These are phyloP conservation scores for Aspergillus intermedius DNA, from an alignment of 2,329 filamentous ascomycete species.

Conservation along the genomic window DNA sequence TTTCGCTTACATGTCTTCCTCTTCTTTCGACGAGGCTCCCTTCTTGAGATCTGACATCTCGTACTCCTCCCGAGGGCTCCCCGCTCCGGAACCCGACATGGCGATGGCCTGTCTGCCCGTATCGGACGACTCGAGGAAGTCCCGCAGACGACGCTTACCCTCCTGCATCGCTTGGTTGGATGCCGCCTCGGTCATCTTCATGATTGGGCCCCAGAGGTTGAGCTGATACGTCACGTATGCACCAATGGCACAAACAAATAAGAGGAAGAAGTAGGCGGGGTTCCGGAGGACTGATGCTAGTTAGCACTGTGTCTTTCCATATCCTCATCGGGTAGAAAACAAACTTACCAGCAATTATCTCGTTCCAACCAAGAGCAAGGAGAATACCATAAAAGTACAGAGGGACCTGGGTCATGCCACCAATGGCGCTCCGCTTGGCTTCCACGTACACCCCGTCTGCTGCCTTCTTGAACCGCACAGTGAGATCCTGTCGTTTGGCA, in stretches of 20 bases:
- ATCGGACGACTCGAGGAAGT: slow-evolving; percentile 84
- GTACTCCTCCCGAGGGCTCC: slow-evolving; percentile 46
- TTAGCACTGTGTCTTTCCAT: not conserved
- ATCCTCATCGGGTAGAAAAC: not conserved
- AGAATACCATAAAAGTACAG: slow-evolving; percentile 90
- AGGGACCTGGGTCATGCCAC: slow-evolving; percentile 87
- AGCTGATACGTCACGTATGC: slow-evolving; percentile 88
- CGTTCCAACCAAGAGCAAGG: slow-evolving; percentile 94
- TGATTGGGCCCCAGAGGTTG: slow-evolving; percentile 91
- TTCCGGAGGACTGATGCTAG: slow-evolving; percentile 70
- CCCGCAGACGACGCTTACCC: slow-evolving; percentile 81
- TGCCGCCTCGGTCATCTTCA: slow-evolving; percentile 90
- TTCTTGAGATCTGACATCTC: slow-evolving; percentile 47
- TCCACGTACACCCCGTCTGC: slow-evolving; percentile 97
- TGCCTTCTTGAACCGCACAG: slow-evolving; percentile 94
- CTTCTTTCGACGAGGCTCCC: slow-evolving; percentile 16
- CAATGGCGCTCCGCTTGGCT: slow-evolving; percentile 93
- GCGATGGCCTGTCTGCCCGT: slow-evolving; percentile 75
- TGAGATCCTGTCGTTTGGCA: slow-evolving; percentile 81
- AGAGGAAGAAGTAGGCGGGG: slow-evolving; percentile 82
- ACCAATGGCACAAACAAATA: slow-evolving; percentile 67
- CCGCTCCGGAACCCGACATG: slow-evolving; percentile 51
- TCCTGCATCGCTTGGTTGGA: slow-evolving; percentile 80
- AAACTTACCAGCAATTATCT: slow-evolving; percentile 79
- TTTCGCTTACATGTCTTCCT: slow-evolving; percentile 30